Percentiles rank a stretch among this genome's conserved stretches.
Evolutionary conservation across 2,329 filamentous ascomycete genomes (phyloP).

Genomic region (Ceratocystis diversiconidia): DNA sequence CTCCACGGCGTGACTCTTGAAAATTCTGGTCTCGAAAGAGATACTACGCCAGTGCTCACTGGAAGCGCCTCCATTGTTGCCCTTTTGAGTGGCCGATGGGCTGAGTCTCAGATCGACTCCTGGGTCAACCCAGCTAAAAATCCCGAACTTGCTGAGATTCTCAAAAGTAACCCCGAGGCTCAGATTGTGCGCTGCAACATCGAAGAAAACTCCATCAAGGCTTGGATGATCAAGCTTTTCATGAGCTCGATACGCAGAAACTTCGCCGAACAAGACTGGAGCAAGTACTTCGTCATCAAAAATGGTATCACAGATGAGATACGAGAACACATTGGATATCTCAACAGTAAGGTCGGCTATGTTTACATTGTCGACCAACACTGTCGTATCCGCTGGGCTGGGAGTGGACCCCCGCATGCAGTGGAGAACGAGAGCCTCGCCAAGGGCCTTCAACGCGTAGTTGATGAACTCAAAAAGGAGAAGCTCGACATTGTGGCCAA

Average conservation of each 20-base stretch:
- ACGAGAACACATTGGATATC: slow-evolving; percentile 48
- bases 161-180: slow-evolving; percentile 42
- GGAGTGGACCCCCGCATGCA: slow-evolving; percentile 53
- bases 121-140: slow-evolving; percentile 56
- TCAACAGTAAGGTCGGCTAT: slow-evolving; percentile 89
- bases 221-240: slow-evolving; percentile 43
- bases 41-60: slow-evolving; percentile 63
- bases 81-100: slow-evolving; percentile 75
- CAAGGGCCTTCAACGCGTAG: slow-evolving; percentile 47
- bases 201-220: slow-evolving; percentile 63
- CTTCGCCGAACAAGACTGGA: slow-evolving; percentile 40
- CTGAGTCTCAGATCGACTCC: slow-evolving; percentile 59
- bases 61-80: slow-evolving; percentile 66
- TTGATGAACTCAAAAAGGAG: slow-evolving; percentile 40
- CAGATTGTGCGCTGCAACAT: slow-evolving; percentile 81
- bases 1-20: slow-evolving; percentile 64
- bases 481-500: slow-evolving; percentile 22
- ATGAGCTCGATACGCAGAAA: slow-evolving; percentile 37
- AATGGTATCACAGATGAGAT: slow-evolving; percentile 46
- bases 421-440: slow-evolving; percentile 54
- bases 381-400: slow-evolving; percentile 89
- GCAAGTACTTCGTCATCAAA: slow-evolving; percentile 46
- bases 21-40: slow-evolving; percentile 36
- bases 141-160: slow-evolving; percentile 48
- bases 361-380: slow-evolving; percentile 78